A percentile compares a stretch with the other conserved stretches of the same genome.
Evolutionary conservation across 352 stramenopile species (phyloP).

Genomic region (Phytophthora agathidicida): DNA sequence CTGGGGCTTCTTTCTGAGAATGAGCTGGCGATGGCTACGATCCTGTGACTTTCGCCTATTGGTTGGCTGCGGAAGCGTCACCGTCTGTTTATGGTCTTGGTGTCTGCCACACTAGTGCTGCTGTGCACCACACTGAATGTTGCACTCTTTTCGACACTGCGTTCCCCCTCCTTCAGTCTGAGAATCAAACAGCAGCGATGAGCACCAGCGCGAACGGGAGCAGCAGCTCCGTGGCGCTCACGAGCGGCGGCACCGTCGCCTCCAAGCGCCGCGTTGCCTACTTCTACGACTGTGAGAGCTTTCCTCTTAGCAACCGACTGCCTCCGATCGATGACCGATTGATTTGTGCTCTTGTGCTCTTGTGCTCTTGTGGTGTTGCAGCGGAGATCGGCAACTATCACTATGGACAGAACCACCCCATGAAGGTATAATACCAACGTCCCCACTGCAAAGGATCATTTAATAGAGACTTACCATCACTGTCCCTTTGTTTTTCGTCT

Average conservation of each 20-base stretch:
- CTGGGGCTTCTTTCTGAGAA: conserved; percentile 28
- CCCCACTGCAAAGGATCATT: too few species aligned
- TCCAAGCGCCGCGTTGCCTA: conserved; percentile 88
- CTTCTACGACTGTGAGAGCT: conserved; percentile 85
- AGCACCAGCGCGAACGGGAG: conserved; percentile 36
- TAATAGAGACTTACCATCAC: too few species aligned
- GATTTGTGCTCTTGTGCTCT: background rate
- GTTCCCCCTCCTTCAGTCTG: conserved; percentile 13
- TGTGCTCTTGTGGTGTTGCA: conserved; percentile 27
- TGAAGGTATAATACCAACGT: too few species aligned
- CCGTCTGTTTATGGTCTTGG: conserved; percentile 14
- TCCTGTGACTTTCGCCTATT: conserved; percentile 21
- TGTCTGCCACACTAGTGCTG: conserved; percentile 6
- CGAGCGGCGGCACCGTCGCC: conserved; percentile 30
- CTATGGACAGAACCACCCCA: conserved; percentile 95
- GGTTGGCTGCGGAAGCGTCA: conserved; percentile 37
- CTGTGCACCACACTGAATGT: conserved; percentile 19
- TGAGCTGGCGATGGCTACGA: conserved; percentile 9
- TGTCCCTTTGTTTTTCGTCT: background rate
- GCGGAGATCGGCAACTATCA: conserved; percentile 99
- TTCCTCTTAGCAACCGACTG: background rate
- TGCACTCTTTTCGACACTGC: conserved; percentile 11
- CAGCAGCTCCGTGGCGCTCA: conserved; percentile 41
- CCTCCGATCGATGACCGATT: background rate
- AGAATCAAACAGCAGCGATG: conserved; percentile 18